Evolutionary conservation across 148 eudicot species (phyloP).

Genomic region (Amaranthus palmeri): DNA sequence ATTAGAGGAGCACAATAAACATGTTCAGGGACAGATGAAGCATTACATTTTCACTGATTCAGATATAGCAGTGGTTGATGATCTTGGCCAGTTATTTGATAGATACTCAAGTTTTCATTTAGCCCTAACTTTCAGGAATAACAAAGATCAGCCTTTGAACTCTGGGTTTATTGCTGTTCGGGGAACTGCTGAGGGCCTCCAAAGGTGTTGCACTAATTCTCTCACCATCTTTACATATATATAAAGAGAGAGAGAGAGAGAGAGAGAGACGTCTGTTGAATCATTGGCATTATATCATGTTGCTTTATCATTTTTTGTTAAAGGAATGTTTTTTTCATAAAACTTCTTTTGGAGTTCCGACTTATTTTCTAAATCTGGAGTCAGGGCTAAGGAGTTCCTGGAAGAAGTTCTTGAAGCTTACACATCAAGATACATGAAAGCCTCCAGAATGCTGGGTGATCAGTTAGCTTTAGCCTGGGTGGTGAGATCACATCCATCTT

Average conservation of each 20-base stretch:
- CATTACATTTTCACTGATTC: constrained; percentile 90
- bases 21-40: constrained; percentile 29
- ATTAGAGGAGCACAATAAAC: constrained; percentile 42
- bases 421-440: constrained; percentile 70
- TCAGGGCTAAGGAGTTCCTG: constrained; percentile 75
- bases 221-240: neutral
- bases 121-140: constrained; percentile 93
- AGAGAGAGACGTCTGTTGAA: neutral
- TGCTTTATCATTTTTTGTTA: neutral
- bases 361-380: constrained; percentile 6
- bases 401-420: constrained; percentile 68
- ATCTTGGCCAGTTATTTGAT: constrained; percentile 63
- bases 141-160: constrained; percentile 93
- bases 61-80: constrained; percentile 79
- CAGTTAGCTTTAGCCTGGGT: constrained; percentile 93
- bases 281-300: neutral
- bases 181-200: constrained; percentile 72
- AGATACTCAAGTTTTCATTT: constrained; percentile 56
- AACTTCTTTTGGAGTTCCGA: neutral
- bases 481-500: constrained; percentile 69
- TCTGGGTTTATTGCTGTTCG: constrained; percentile 94
- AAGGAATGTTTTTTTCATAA: neutral
- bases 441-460: constrained; percentile 97
- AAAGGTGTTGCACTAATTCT: constrained; percentile 38
- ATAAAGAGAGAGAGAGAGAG: neutral